Conservation (phyloP, 306 rosid genomes). For the barrel medic (Medicago truncatula) region DNA sequence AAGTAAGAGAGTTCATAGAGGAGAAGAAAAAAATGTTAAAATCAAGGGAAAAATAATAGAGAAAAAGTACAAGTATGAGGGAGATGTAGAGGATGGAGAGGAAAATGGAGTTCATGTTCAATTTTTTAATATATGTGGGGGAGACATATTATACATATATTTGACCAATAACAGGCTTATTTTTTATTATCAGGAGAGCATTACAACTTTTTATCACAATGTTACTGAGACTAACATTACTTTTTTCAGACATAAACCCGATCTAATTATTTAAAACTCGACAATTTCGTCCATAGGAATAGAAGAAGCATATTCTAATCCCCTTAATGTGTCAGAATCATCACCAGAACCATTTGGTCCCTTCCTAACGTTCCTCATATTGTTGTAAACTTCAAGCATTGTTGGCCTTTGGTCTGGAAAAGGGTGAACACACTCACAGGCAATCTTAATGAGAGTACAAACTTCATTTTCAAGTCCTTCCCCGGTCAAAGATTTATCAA, state of each 20-base stretch:
- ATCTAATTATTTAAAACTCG: background rate
- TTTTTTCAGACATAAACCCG: background rate
- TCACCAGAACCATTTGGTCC: background rate
- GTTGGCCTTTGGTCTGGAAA: conserved; percentile 44
- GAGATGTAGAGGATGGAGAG: background rate
- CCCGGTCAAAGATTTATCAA: conserved; percentile 28
- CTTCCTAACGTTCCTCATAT: conserved; percentile 14
- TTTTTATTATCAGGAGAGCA: no score
- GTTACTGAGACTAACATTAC: no score
- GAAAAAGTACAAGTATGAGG: background rate
- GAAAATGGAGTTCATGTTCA: background rate
- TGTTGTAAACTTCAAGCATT: conserved; percentile 47
- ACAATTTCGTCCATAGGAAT: background rate
- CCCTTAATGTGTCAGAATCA: background rate
- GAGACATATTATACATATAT: no score
- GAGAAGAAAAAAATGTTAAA: no score
- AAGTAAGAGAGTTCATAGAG: no score
- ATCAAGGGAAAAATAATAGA: background rate
- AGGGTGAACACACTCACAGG: conserved; percentile 42
- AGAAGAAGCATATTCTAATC: background rate
- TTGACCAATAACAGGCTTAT: no score
- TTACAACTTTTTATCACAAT: no score
- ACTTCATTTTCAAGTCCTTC: conserved; percentile 42
- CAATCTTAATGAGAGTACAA: conserved; percentile 37
- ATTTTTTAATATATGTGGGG: no score